These are phyloP conservation scores for Russula brevipes DNA, from an alignment of 768 basidiomycete species.

Conservation along the genomic window DNA sequence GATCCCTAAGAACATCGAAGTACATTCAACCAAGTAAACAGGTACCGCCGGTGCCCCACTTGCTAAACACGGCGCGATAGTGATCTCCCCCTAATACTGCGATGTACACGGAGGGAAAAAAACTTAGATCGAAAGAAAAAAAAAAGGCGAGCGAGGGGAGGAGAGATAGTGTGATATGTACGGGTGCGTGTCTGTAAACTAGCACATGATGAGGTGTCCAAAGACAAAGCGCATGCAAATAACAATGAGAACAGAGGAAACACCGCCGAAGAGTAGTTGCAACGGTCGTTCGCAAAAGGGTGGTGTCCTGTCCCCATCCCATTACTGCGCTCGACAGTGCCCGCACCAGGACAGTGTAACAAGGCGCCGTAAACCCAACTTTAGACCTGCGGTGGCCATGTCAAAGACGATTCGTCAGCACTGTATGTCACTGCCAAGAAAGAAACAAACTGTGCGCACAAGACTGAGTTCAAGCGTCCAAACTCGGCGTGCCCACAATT, in stretches of 20 bases:
- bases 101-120: constrained; percentile 13
- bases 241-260: neutral
- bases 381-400: constrained; percentile 19
- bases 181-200: constrained; percentile 5
- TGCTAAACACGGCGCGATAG: constrained; percentile 8
- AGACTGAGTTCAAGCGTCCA: constrained; percentile 98
- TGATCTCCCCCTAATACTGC: constrained; percentile 14
- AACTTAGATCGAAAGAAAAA: neutral
- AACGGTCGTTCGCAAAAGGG: neutral
- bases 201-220: constrained; percentile 10
- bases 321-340: neutral
- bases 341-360: neutral
- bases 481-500: constrained; percentile 95
- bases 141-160: neutral
- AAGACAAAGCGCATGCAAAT: neutral
- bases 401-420: neutral
- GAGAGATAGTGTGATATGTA: constrained; percentile 3
- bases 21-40: neutral
- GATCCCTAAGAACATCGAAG: constrained; percentile 7
- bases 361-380: neutral
- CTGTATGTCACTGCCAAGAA: constrained; percentile 23
- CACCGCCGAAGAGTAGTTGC: neutral
- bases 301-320: neutral
- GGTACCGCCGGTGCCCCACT: constrained; percentile 1
- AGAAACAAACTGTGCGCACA: constrained; percentile 40